These are phyloP conservation scores for Cyberlindnera galapagoensis DNA, from an alignment of 805 yeast species.

Conservation along the genomic window DNA sequence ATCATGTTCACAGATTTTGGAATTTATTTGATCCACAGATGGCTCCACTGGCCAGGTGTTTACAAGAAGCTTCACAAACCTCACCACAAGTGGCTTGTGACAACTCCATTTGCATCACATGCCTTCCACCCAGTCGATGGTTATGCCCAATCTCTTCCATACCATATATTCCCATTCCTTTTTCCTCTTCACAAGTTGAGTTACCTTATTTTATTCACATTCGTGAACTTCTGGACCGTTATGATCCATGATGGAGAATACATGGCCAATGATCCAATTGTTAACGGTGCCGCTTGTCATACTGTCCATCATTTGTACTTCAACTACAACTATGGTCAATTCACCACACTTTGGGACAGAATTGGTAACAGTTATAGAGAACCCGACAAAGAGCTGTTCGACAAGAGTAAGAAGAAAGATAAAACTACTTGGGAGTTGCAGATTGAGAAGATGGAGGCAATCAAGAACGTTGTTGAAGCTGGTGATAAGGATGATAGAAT, in stretches of 20 bases:
- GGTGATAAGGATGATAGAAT: constrained; percentile 64
- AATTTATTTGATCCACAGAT: constrained; percentile 85
- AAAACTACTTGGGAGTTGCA: constrained; percentile 65
- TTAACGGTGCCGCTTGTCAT: constrained; percentile 98
- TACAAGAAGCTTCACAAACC: constrained; percentile 91
- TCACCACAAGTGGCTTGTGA: constrained; percentile 98
- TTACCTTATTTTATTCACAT: constrained; percentile 75
- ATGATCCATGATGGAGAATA: constrained; percentile 98
- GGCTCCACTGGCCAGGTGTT: constrained; percentile 87
- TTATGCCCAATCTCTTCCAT: constrained; percentile 85
- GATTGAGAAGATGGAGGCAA: constrained; percentile 65
- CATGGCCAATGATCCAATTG: constrained; percentile 84
- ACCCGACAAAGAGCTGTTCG: constrained; percentile 85
- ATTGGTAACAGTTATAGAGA: constrained; percentile 88
- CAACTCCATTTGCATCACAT: constrained; percentile 97
- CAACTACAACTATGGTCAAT: constrained; percentile 97
- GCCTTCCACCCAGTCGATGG: constrained; percentile 99
- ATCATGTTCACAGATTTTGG: constrained; percentile 92
- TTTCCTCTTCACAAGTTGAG: constrained; percentile 89
- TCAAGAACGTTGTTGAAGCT: constrained; percentile 78
- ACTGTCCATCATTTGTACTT: constrained; percentile 95
- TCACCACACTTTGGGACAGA: constrained; percentile 97
- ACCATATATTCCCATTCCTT: constrained; percentile 84
- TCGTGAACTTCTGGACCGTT: constrained; percentile 97
- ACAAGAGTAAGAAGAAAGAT: constrained; percentile 50